phyloP scores from a whole-genome alignment of 2,329 filamentous ascomycete genomes.

The Clonostachys byssicola region DNA sequence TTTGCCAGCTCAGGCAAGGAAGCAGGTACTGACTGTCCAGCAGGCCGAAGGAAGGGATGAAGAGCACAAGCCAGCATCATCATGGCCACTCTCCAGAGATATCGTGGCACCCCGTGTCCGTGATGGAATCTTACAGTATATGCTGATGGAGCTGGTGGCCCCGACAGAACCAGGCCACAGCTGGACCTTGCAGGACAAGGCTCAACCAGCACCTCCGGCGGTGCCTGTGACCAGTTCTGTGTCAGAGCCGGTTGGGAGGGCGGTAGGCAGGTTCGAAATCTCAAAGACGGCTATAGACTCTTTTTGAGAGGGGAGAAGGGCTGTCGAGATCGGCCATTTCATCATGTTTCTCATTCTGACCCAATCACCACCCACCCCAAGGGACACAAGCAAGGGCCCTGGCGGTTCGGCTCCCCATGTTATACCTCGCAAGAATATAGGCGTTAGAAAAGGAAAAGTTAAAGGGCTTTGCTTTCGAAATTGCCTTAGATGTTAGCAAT shows the following conservation, averaged over 20 bases:
- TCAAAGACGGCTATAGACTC: neutral
- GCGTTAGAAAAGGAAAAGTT: no score
- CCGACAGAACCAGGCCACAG: constrained; percentile 27
- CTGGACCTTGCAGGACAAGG: constrained; percentile 29
- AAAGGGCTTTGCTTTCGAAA: no score
- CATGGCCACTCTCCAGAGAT: constrained; percentile 15
- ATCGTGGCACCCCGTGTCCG: constrained; percentile 39
- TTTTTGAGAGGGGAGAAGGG: neutral
- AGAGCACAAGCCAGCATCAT: constrained; percentile 11
- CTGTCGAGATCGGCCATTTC: neutral
- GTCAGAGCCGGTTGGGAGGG: constrained; percentile 11
- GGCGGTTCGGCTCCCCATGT: no score
- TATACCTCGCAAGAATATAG: no score
- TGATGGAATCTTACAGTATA: constrained; percentile 41
- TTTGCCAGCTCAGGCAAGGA: neutral
- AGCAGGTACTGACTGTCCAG: neutral
- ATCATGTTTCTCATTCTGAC: no score
- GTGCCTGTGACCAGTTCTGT: constrained; percentile 19
- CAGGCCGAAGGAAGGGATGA: constrained; percentile 46
- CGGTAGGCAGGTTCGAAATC: constrained; percentile 15
- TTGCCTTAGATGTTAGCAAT: no score
- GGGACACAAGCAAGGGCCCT: no score
- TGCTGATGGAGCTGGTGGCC: constrained; percentile 38
- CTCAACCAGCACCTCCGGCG: constrained; percentile 14
- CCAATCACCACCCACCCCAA: no score